Evolutionary conservation across 2,329 filamentous ascomycete genomes (phyloP).

Genomic region (Cladorrhinum sp.): DNA sequence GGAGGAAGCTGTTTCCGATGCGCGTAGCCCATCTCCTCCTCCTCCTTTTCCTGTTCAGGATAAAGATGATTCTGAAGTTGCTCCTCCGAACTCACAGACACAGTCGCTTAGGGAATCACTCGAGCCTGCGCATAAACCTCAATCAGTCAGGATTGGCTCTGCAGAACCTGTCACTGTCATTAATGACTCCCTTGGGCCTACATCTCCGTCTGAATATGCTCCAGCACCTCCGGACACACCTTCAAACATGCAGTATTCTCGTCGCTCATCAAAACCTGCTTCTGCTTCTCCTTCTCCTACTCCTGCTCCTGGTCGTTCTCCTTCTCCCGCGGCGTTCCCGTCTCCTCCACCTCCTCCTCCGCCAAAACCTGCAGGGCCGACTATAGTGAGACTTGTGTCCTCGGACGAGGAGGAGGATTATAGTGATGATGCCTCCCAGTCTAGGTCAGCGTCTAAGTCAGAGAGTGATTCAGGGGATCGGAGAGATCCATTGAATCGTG

Average conservation of each 20-base stretch:
- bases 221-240: too few relatives aligned
- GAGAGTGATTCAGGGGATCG: slow-evolving; percentile 1
- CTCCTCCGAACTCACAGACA: background rate
- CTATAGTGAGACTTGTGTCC: slow-evolving; percentile 34
- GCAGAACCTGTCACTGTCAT: background rate
- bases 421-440: slow-evolving; percentile 1
- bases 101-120: background rate
- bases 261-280: background rate
- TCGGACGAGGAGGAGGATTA: slow-evolving; percentile 28
- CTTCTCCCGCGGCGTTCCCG: background rate
- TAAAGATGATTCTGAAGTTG: background rate
- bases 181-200: background rate
- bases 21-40: background rate
- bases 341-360: slow-evolving; percentile 1
- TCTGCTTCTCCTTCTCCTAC: slow-evolving; percentile 6
- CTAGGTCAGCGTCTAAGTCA: background rate
- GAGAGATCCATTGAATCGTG: slow-evolving; percentile 7
- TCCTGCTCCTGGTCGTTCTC: background rate
- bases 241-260: background rate
- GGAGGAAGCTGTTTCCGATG: slow-evolving; percentile 26
- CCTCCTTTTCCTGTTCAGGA: background rate
- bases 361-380: slow-evolving; percentile 28
- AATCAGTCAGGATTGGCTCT: too few relatives aligned
- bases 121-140: background rate
- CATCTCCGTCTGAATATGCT: background rate